These are phyloP conservation scores for Tolypocladium paradoxum DNA, from an alignment of 2,329 filamentous ascomycete genomes.

Conservation along the genomic window DNA sequence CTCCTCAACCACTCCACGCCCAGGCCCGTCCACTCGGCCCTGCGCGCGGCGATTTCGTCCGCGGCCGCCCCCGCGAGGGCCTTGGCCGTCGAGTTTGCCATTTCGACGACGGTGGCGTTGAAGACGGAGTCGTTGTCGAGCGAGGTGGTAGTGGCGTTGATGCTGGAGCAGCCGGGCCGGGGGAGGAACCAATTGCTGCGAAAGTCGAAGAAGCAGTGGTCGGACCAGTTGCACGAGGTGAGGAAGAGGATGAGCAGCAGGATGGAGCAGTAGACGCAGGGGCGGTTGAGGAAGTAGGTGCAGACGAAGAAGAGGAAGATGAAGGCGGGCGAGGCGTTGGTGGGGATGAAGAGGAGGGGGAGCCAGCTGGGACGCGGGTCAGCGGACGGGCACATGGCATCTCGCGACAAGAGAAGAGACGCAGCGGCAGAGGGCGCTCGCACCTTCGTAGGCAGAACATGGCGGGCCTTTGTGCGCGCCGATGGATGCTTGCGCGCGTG, in stretches of 20 bases:
- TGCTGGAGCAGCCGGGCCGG: conserved; percentile 32
- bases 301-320: conserved; percentile 83
- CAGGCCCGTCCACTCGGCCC: conserved; percentile 61
- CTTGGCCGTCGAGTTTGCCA: conserved; percentile 59
- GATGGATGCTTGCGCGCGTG: neutral
- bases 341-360: conserved; percentile 78
- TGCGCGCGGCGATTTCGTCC: conserved; percentile 45
- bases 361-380: conserved; percentile 51
- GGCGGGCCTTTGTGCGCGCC: conserved; percentile 5
- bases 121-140: conserved; percentile 17
- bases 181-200: conserved; percentile 87
- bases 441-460: conserved; percentile 58
- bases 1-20: conserved; percentile 81
- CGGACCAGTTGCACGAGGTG: conserved; percentile 82
- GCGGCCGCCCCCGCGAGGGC: conserved; percentile 57
- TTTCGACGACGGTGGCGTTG: conserved; percentile 39
- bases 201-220: conserved; percentile 89
- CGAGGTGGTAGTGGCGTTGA: conserved; percentile 8
- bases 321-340: conserved; percentile 75
- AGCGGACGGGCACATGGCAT: too few relatives aligned
- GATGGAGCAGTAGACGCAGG: conserved; percentile 95
- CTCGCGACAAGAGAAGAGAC: too few relatives aligned
- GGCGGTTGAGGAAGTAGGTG: conserved; percentile 92
- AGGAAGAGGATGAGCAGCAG: conserved; percentile 91
- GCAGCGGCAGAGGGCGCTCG: neutral